Evolutionary conservation across 495 filamentous ascomycete genomes (phyloP).

Genomic region (Staphylotrichum longicolle): DNA sequence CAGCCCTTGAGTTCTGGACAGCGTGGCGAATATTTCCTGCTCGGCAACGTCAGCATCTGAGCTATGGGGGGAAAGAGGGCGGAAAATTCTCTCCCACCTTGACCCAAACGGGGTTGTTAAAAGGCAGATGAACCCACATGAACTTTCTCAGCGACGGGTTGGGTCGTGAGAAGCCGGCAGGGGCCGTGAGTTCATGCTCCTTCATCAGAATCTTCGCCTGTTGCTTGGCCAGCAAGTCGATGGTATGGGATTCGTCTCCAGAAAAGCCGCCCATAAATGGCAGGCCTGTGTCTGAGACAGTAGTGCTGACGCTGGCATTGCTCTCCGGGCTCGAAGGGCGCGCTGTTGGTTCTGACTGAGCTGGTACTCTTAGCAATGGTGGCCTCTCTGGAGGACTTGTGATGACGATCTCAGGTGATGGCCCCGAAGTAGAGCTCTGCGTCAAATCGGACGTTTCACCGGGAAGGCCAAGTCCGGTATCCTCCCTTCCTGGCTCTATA

Average conservation of each 20-base stretch:
- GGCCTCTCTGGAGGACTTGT: constrained; percentile 24
- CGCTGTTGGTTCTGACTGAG: constrained; percentile 26
- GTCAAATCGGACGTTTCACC: constrained; percentile 4
- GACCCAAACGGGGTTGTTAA: constrained; percentile 66
- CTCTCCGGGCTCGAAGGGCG: constrained; percentile 36
- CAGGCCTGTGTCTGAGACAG: constrained; percentile 33
- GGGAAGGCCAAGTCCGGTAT: neutral
- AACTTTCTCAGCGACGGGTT: constrained; percentile 47
- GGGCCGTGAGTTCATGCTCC: constrained; percentile 30
- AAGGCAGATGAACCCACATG: constrained; percentile 66
- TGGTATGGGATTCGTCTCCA: constrained; percentile 13
- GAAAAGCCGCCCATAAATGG: constrained; percentile 10
- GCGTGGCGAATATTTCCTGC: constrained; percentile 41
- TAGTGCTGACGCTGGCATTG: constrained; percentile 28
- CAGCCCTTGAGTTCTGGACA: constrained; percentile 34
- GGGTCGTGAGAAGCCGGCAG: constrained; percentile 43
- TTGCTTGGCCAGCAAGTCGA: constrained; percentile 22
- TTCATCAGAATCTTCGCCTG: constrained; percentile 25
- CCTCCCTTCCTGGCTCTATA: constrained; percentile 14
- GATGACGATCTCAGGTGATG: constrained; percentile 40
- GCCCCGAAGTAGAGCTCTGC: constrained; percentile 7
- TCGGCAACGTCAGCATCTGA: constrained; percentile 28
- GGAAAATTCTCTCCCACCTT: constrained; percentile 42
- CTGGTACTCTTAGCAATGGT: constrained; percentile 30
- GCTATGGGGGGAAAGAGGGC: constrained; percentile 15